Conservation (phyloP, 345 rosid species). For the Euphorbia tirucalli region DNA sequence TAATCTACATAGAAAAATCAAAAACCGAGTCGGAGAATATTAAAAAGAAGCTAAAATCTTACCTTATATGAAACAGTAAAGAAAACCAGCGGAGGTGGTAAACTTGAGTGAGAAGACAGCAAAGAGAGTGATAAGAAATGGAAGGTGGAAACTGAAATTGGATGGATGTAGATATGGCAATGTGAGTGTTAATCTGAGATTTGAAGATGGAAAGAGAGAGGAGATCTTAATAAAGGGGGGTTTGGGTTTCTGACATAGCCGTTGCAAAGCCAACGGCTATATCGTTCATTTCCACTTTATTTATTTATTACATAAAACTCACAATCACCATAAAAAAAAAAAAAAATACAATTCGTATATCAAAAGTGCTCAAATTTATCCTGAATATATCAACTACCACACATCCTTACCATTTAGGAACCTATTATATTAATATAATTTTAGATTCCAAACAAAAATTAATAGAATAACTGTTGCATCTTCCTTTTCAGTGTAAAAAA, state of each 20-base stretch:
- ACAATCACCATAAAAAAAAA: too few relatives aligned
- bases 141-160: background rate
- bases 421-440: too few relatives aligned
- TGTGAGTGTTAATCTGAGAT: background rate
- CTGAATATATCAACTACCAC: too few relatives aligned
- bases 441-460: too few relatives aligned
- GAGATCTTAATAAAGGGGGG: background rate
- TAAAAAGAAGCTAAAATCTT: background rate
- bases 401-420: too few relatives aligned
- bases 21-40: background rate
- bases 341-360: too few relatives aligned
- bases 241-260: conserved; percentile 9
- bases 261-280: too few relatives aligned
- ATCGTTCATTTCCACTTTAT: too few relatives aligned
- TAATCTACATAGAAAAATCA: background rate
- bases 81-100: background rate
- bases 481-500: too few relatives aligned
- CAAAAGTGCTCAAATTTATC: too few relatives aligned
- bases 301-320: too few relatives aligned
- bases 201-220: conserved; percentile 4
- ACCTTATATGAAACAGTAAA: conserved; percentile 5
- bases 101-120: background rate
- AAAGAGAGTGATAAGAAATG: conserved; percentile 4
- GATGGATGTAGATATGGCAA: conserved; percentile 1
- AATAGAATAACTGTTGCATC: too few relatives aligned